These are phyloP conservation scores for Raddia guianensis DNA, from an alignment of 176 grass and related monocot genomes.

Conservation along the genomic window DNA sequence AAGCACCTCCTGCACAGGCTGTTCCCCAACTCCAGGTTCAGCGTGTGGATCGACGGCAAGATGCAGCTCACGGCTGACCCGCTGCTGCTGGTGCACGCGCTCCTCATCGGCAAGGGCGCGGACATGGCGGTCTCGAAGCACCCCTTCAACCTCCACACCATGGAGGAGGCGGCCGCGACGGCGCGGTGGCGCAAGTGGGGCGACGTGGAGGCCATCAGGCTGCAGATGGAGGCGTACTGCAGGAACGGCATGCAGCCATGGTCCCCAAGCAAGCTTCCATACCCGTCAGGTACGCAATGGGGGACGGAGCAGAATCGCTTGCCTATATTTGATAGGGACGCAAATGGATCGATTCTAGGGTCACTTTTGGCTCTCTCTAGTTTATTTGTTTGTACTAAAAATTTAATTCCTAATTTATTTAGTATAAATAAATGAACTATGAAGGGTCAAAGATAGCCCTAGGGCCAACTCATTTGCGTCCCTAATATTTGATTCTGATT, in stretches of 20 bases:
- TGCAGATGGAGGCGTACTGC: slow-evolving; percentile 94
- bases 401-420: too few relatives aligned
- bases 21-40: slow-evolving; percentile 83
- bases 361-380: too few relatives aligned
- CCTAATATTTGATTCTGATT: background rate
- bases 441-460: too few relatives aligned
- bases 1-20: slow-evolving; percentile 86
- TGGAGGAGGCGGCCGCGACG: slow-evolving; percentile 94
- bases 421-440: too few relatives aligned
- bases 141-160: slow-evolving; percentile 75
- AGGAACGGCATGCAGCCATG: slow-evolving; percentile 76
- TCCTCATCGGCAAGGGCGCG: slow-evolving; percentile 40
- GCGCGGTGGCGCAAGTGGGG: slow-evolving; percentile 85
- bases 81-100: slow-evolving; percentile 69
- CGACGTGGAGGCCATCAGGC: slow-evolving; percentile 63
- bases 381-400: too few relatives aligned
- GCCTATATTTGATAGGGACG: background rate
- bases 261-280: slow-evolving; percentile 74
- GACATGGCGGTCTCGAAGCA: slow-evolving; percentile 84
- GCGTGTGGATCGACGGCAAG: slow-evolving; percentile 89
- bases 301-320: background rate
- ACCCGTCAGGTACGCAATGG: slow-evolving; percentile 61
- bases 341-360: too few relatives aligned
- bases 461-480: too few relatives aligned
- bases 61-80: slow-evolving; percentile 94